Evolutionary conservation across 2,329 filamentous ascomycete species (phyloP), one percentile per base, ranked within the genome.

Genomic region (Aspergillus quadricinctus): DNA sequence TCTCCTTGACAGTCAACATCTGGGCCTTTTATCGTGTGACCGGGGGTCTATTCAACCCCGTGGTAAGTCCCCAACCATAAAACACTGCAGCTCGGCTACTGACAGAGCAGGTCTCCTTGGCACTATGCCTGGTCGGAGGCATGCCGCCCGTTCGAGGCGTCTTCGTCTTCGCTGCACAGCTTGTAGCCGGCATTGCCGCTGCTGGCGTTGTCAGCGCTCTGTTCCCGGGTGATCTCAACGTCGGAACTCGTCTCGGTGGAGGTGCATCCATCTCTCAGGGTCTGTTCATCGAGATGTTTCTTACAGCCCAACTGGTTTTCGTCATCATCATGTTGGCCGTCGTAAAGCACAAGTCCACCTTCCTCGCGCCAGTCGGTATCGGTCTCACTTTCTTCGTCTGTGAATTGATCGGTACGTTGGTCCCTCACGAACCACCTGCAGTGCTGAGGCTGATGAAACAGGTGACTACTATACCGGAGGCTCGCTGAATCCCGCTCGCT

Each of bases 261-360:
- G 80, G 79, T 11, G 76, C 81, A 3, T 81, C 74, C 56, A 74
- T 79, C 9, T 76, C 76, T 0, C 84, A 84, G 57, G 86, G 86
- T 6, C 74, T 88, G 43, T 87, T 88, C 66, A 80, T 88, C 49
- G 86, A 88, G 70, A 81, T 86, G 75, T 85, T 88, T 64, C 76
- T 88, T 40, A 88, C 86, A 0, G 76, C 83, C 0, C 79, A 87
- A 66, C 76, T 89, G 9, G 80, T 88, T 7, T 77, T 88, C 53
- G 81, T 85, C 2, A 83, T 88, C 29, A 83, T 86, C 69, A 87
- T 90, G 82, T 78, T 90, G 48, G 87, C 87, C 0, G 83, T 84
- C 3, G 87, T 90, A 69, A 90, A 91, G 74, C 87, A 90, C 70
- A 85, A 86, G 48, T 83, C 84, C 2, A 91, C 88, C 0, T 89